Evolutionary conservation across 371 early-diverging fungal genomes (phyloP).

Genomic region (Aphelidium insulamus): DNA sequence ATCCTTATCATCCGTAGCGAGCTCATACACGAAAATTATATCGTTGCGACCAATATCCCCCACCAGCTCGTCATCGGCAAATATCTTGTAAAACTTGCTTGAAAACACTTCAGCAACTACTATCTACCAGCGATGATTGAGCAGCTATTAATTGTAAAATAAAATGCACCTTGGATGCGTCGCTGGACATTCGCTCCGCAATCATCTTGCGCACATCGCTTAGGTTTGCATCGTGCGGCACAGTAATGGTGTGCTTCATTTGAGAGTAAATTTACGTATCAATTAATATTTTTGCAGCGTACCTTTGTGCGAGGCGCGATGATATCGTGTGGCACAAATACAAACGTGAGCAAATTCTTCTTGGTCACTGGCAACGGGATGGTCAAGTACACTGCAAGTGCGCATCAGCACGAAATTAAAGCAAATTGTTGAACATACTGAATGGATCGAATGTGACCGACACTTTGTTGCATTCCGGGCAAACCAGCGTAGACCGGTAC

Average conservation of each 20-base stretch:
- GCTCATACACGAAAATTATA: conserved; percentile 39
- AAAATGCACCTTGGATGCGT: too few species aligned
- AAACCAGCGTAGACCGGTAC: conserved; percentile 46
- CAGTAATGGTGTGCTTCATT: too few species aligned
- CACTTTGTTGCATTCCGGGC: conserved; percentile 32
- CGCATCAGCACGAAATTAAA: too few species aligned
- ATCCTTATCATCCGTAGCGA: conserved; percentile 13
- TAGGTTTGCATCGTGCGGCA: too few species aligned
- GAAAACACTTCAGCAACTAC: conserved; percentile 35
- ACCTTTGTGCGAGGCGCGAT: too few species aligned
- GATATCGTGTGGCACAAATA: conserved; percentile 13
- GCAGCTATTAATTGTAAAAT: too few species aligned
- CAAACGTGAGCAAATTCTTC: conserved; percentile 16
- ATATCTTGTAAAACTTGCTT: conserved; percentile 35
- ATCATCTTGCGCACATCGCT: too few species aligned
- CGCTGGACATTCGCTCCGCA: too few species aligned
- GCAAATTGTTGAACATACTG: too few species aligned
- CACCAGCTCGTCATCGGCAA: conserved; percentile 30
- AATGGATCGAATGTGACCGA: conserved; percentile 48
- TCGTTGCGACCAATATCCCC: conserved; percentile 29
- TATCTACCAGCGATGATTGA: too few species aligned
- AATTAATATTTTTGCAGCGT: too few species aligned
- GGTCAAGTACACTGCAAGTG: conserved; percentile 39
- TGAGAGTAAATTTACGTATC: too few species aligned
- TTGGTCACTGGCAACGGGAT: conserved; percentile 32